phyloP scores from a whole-genome alignment of 495 filamentous ascomycete genomes.

The Aspergillus avenaceus region DNA sequence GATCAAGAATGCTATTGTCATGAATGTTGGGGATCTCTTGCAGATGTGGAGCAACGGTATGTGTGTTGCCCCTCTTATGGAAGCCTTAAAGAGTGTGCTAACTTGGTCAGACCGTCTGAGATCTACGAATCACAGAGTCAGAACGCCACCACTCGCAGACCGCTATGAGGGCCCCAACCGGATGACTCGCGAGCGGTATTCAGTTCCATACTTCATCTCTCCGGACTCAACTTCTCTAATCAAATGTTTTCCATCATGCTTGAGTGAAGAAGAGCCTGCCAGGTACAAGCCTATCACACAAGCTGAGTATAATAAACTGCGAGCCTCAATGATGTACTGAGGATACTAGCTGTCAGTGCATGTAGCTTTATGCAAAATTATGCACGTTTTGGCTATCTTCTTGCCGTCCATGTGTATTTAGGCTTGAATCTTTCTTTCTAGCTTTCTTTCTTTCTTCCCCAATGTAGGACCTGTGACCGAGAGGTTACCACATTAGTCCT shows the following conservation, averaged over 20 bases:
- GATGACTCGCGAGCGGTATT: constrained; percentile 52
- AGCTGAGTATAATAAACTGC: constrained; percentile 48
- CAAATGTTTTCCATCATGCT: constrained; percentile 52
- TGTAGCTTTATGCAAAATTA: background rate
- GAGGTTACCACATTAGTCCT: too few relatives aligned
- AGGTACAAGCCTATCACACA: constrained; percentile 53
- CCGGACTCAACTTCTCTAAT: constrained; percentile 52
- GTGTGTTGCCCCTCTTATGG: constrained; percentile 6
- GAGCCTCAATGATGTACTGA: constrained; percentile 48
- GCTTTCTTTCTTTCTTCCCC: too few relatives aligned
- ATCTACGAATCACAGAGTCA: constrained; percentile 55
- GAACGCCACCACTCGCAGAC: constrained; percentile 34
- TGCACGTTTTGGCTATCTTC: too few relatives aligned
- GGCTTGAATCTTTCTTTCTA: too few relatives aligned
- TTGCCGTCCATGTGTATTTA: too few relatives aligned
- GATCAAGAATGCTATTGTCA: constrained; percentile 47
- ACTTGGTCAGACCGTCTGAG: constrained; percentile 39
- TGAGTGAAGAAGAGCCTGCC: constrained; percentile 28
- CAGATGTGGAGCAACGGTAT: constrained; percentile 60
- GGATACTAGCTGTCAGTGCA: background rate
- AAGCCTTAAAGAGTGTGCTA: background rate
- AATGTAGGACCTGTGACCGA: too few relatives aligned
- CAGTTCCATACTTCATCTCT: constrained; percentile 60
- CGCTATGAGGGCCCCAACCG: constrained; percentile 30
- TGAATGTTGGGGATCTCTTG: constrained; percentile 58